Percentiles rank a stretch among this genome's conserved stretches.
phyloP scores from a whole-genome alignment of 2,329 filamentous ascomycete genomes.

The Colletotrichum sublineola region DNA sequence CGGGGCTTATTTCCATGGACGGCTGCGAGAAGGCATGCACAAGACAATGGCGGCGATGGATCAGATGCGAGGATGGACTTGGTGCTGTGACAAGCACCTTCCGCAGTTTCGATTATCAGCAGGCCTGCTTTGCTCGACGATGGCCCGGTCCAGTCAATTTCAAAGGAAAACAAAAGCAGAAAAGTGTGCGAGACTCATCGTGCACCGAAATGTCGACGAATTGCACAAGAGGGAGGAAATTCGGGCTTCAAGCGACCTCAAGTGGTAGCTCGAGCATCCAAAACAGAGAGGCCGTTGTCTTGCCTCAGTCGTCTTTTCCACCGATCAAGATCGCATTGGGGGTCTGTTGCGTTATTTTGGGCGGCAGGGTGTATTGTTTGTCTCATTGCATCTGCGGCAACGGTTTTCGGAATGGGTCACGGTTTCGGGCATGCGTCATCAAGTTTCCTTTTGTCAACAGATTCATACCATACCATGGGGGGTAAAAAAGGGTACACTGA shows the following conservation, averaged over 20 bases:
- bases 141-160: background rate
- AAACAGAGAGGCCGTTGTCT: slow-evolving; percentile 12
- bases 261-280: slow-evolving; percentile 15
- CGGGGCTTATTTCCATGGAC: background rate
- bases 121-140: background rate
- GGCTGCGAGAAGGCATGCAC: background rate
- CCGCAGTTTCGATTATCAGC: slow-evolving; percentile 16
- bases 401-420: slow-evolving; percentile 38
- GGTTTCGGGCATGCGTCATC: slow-evolving; percentile 39
- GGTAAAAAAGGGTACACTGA: slow-evolving; percentile 26
- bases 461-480: slow-evolving; percentile 39
- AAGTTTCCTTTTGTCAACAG: slow-evolving; percentile 36
- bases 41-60: background rate
- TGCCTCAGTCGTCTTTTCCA: slow-evolving; percentile 27
- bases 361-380: slow-evolving; percentile 37
- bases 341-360: slow-evolving; percentile 33
- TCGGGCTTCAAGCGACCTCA: background rate
- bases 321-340: slow-evolving; percentile 17
- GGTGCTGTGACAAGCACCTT: slow-evolving; percentile 21
- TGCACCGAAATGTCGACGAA: slow-evolving; percentile 12
- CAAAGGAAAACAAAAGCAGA: background rate
- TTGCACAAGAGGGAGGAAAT: background rate
- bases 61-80: slow-evolving; percentile 20
- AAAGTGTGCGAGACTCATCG: slow-evolving; percentile 8
- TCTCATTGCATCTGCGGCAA: slow-evolving; percentile 42